Evolutionary conservation across 164 flowering plant species (phyloP), one percentile per base, ranked within the genome.

Genomic region (Vitis rotundifolia): DNA sequence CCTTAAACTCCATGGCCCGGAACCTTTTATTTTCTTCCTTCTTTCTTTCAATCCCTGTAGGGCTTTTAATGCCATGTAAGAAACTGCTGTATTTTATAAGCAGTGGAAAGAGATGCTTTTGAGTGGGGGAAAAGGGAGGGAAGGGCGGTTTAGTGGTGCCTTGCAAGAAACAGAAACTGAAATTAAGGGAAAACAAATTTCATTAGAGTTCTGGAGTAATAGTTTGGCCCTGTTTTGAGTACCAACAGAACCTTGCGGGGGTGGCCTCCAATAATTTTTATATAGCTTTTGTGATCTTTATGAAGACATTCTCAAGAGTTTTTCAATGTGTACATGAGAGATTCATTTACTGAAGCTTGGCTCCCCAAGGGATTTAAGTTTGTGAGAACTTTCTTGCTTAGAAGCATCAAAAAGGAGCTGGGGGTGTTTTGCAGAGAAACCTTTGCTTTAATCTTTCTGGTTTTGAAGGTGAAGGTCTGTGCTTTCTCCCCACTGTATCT

Each of bases 101-200:
- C 60, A 28, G 9, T 19, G 55, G n/a, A 11, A 15, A 59, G 18
- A 68, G 63, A 54, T 7, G 50, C 10, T 54, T 11, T 70, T 31
- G 78, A 80, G 79, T 76, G 64, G 64, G 72, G 61, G 73, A 15
- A 37, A 78, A 78, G 83, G 75, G 65, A 73, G 73, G 67, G 71
- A 66, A 71, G 71, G 66, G 61, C 52, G 64, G 66, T 26, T 37
- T 69, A 56, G 73, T 62, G 14, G 71, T 84, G 74, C 69, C 86
- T 84, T 86, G 81, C 84, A 86, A 84, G 90, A 57, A 84, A 79
- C 66, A 70, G 71, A 70, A 75, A 76, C 62, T 47, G 49, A 69
- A 52, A 22, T 16, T 14, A 44, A 15, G 52, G 60, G 3, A 11
- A 58, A 29, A 49, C 26, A 31, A 29, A 37, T 61, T 56, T 63